Evolutionary conservation across 306 rosid species (phyloP).

Genomic region (Gastrolobium villosum): DNA sequence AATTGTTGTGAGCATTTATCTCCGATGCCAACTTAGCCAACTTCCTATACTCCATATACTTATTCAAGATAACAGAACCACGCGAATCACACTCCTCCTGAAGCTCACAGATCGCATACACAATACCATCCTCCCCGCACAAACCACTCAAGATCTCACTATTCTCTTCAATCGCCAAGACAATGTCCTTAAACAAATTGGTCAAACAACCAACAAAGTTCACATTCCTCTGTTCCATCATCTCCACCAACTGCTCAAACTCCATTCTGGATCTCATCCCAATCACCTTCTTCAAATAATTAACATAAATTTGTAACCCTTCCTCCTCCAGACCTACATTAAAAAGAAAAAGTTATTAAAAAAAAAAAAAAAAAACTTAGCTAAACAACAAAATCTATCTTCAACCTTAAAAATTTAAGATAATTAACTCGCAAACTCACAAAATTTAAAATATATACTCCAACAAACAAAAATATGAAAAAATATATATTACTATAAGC

Average conservation of each 20-base stretch:
- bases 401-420: too few relatives aligned
- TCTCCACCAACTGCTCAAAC: slow-evolving; percentile 80
- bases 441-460: too few relatives aligned
- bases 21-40: slow-evolving; percentile 79
- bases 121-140: slow-evolving; percentile 97
- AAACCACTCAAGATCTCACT: slow-evolving; percentile 79
- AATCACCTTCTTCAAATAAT: slow-evolving; percentile 87
- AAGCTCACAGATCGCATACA: slow-evolving; percentile 92
- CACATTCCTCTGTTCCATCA: slow-evolving; percentile 65
- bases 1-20: slow-evolving; percentile 82
- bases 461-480: too few relatives aligned
- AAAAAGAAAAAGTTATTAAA: too few relatives aligned
- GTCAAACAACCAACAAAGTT: slow-evolving; percentile 87
- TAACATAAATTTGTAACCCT: slow-evolving; percentile 91
- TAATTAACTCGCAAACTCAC: too few relatives aligned
- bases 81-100: slow-evolving; percentile 96
- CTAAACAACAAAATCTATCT: too few relatives aligned
- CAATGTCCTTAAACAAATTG: slow-evolving; percentile 89
- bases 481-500: too few relatives aligned
- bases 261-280: slow-evolving; percentile 90
- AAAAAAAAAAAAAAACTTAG: too few relatives aligned
- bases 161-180: slow-evolving; percentile 88
- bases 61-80: slow-evolving; percentile 85
- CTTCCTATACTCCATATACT: slow-evolving; percentile 91
- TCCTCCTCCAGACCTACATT: slow-evolving; percentile 68